Evolutionary conservation across 2,329 filamentous ascomycete species (phyloP).

Genomic region (Verticillium dahliae): DNA sequence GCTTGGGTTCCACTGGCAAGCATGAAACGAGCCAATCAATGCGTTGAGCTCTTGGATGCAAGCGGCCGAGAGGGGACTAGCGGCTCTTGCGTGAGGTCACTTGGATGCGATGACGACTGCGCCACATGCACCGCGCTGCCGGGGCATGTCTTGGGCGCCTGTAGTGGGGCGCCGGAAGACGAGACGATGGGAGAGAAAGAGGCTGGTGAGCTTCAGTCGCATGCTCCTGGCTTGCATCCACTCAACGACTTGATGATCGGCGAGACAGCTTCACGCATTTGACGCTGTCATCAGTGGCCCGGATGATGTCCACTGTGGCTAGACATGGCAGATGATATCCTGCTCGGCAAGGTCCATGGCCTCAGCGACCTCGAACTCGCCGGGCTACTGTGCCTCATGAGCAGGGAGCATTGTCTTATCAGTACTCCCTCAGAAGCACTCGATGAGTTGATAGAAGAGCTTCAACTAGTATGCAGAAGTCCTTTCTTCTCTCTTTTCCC

Average conservation of each 20-base stretch:
- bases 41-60: conserved; percentile 5
- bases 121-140: neutral
- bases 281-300: neutral
- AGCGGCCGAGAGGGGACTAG: conserved; percentile 6
- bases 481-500: neutral
- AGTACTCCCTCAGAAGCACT: conserved; percentile 59
- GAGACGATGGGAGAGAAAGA: neutral
- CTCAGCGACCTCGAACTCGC: conserved; percentile 87
- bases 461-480: conserved; percentile 52
- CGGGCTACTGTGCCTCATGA: conserved; percentile 71
- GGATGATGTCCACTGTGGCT: neutral
- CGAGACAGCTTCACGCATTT: neutral
- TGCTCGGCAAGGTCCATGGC: conserved; percentile 65
- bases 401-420: conserved; percentile 82
- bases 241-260: neutral
- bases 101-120: conserved; percentile 1
- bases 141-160: neutral
- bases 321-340: conserved; percentile 54
- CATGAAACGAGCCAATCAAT: conserved; percentile 11
- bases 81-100: conserved; percentile 1
- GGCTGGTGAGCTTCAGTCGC: neutral
- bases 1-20: conserved; percentile 1
- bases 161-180: neutral
- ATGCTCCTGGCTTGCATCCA: neutral
- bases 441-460: conserved; percentile 64